Base-by-base conservation (phyloP, 805 yeast species). In the Middelhovenomyces tepae region DNA sequence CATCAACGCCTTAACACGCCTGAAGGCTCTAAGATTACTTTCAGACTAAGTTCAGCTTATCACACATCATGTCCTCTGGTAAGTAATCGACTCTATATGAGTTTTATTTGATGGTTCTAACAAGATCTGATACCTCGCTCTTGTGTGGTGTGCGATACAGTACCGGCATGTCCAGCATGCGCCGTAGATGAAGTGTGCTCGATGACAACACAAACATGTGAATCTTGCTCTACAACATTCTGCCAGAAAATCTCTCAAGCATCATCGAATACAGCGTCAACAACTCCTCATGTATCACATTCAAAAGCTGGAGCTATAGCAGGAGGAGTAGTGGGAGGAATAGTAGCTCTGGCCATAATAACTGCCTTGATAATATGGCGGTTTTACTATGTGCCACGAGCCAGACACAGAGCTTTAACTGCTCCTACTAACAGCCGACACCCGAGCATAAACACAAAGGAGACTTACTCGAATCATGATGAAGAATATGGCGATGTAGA, bases 311-410 rank as follows among this genome's bases (percentile, higher is more conserved):
- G 84, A 4, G 83, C 76, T 5, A 67, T 78, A 14, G 81, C 78
- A 0, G 89, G 86, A 15, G 87, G 86, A 16, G 75, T 77, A 1
- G 68, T 75, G 2, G 87, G 82, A 13, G 78, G 80, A 11, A 63
- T 72, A 2, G 67, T 60, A 1, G 71, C 64, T 5, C 48, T 71
- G 0, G 57, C 59, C 0, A 44, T 59, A 1, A 44, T 71, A 1
- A 38, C 69, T 4, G 47, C 64, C 1, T 43, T 62, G 1, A 40
- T 61, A 17, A 44, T 61, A 16, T 59, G 67, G 40, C 63, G 50
- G 31, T 50, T 65, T 17, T 60, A 67, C 37, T 60, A 65, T 41
- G 62, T 40, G 44, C 51, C 35, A 38, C 52, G 27, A 56, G 56
- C 34, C 41, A 50, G 41, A 50, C 42, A 40, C 48, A 18, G 29